phyloP scores from a whole-genome alignment of 805 yeast genomes.

The Millerozyma miso region DNA sequence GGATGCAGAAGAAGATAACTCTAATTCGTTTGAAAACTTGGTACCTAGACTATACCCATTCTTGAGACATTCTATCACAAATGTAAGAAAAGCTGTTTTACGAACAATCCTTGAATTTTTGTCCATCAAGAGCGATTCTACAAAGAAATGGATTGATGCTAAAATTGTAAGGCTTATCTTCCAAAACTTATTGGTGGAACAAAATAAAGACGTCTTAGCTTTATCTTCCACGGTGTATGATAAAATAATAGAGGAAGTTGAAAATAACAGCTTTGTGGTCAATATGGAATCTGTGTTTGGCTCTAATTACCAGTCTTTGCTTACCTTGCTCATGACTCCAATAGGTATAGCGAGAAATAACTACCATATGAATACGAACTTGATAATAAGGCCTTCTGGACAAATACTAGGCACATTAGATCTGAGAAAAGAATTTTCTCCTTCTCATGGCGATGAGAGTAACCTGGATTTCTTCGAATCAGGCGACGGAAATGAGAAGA shows the following conservation, averaged over 20 bases:
- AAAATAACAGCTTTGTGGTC: conserved; percentile 24
- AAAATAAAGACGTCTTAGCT: conserved; percentile 65
- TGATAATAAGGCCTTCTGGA: conserved; percentile 80
- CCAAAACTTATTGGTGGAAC: conserved; percentile 88
- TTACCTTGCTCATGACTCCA: conserved; percentile 81
- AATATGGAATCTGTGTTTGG: conserved; percentile 50
- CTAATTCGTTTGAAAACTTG: conserved; percentile 61
- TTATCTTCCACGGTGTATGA: conserved; percentile 62
- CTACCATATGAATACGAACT: conserved; percentile 74
- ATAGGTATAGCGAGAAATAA: conserved; percentile 89
- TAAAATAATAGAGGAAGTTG: conserved; percentile 47
- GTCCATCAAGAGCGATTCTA: conserved; percentile 45
- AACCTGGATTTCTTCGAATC: conserved; percentile 7
- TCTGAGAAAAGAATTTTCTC: background rate
- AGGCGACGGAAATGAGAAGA: conserved; percentile 20
- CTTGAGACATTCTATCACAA: conserved; percentile 86
- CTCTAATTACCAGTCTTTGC: conserved; percentile 55
- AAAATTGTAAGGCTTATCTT: conserved; percentile 69
- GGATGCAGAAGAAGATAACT: conserved; percentile 48
- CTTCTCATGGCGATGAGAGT: conserved; percentile 5
- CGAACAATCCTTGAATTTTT: conserved; percentile 77
- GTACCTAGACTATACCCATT: conserved; percentile 94
- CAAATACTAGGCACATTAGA: conserved; percentile 25
- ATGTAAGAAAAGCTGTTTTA: conserved; percentile 85
- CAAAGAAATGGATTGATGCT: conserved; percentile 74